A percentile compares a stretch with the other conserved stretches of the same genome.
These are phyloP conservation scores for Alternaria longipes DNA, from an alignment of 2,329 filamentous ascomycete species.

Conservation along the genomic window DNA sequence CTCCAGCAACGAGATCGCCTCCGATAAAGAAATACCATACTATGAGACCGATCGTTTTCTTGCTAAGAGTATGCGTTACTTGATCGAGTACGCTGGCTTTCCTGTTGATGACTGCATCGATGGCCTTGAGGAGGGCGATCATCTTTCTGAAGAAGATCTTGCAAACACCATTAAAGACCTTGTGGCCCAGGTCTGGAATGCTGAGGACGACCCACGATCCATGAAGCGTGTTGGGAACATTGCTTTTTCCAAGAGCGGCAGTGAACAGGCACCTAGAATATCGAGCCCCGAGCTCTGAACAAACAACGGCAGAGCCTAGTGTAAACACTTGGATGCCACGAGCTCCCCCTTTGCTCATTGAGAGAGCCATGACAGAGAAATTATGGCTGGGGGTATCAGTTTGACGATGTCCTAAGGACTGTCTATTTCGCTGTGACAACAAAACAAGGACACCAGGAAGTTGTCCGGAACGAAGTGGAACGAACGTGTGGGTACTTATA, in stretches of 20 bases:
- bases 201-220: neutral
- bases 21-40: neutral
- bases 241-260: neutral
- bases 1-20: neutral
- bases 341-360: neutral
- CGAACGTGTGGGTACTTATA: neutral
- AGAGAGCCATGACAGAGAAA: neutral
- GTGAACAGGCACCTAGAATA: neutral
- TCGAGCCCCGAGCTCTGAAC: neutral
- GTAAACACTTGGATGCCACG: neutral
- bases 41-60: constrained; percentile 10
- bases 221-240: neutral
- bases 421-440: neutral
- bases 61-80: neutral
- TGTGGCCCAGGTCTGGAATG: neutral
- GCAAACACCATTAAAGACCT: neutral
- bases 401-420: neutral
- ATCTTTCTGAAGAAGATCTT: neutral
- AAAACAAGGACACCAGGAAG: neutral
- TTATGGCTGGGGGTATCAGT: neutral
- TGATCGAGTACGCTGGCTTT: neutral
- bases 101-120: neutral
- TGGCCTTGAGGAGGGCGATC: neutral
- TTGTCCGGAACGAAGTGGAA: neutral
- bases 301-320: neutral